These are phyloP conservation scores for Tripidium arundinaceum DNA, from an alignment of 202 grass and related monocot species.

Conservation along the genomic window DNA sequence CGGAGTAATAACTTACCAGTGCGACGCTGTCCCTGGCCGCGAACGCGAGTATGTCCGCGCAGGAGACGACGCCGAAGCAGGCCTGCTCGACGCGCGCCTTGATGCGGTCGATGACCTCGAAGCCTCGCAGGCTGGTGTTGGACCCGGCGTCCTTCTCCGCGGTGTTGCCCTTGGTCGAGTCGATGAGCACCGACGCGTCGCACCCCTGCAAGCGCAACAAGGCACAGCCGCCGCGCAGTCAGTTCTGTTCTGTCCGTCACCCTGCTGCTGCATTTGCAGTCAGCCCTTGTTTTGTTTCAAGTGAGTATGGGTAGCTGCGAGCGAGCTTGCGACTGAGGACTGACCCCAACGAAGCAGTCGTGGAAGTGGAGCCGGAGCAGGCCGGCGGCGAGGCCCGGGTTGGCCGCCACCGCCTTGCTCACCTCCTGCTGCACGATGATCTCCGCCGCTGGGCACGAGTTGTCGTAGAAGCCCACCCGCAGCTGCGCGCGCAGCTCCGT, in stretches of 20 bases:
- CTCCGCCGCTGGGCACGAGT: too few relatives aligned
- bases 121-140: slow-evolving; percentile 83
- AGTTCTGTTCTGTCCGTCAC: not conserved
- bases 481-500: too few relatives aligned
- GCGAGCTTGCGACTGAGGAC: too few relatives aligned
- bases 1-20: slow-evolving; percentile 28
- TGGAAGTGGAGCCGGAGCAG: too few relatives aligned
- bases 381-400: too few relatives aligned
- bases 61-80: slow-evolving; percentile 75
- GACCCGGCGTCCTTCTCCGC: slow-evolving; percentile 84
- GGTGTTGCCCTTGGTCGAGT: slow-evolving; percentile 59
- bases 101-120: slow-evolving; percentile 71
- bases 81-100: slow-evolving; percentile 66
- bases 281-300: too few relatives aligned
- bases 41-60: slow-evolving; percentile 90
- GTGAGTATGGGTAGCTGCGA: too few relatives aligned
- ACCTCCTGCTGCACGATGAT: too few relatives aligned
- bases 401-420: too few relatives aligned
- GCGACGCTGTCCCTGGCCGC: slow-evolving; percentile 79
- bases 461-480: too few relatives aligned
- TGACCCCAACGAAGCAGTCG: too few relatives aligned
- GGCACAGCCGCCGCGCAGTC: too few relatives aligned
- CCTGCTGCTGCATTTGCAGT: not conserved
- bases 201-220: slow-evolving; percentile 47
- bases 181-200: slow-evolving; percentile 85